These are phyloP conservation scores for Oxyria digyna DNA, from an alignment of 148 eudicot species.

Conservation along the genomic window DNA sequence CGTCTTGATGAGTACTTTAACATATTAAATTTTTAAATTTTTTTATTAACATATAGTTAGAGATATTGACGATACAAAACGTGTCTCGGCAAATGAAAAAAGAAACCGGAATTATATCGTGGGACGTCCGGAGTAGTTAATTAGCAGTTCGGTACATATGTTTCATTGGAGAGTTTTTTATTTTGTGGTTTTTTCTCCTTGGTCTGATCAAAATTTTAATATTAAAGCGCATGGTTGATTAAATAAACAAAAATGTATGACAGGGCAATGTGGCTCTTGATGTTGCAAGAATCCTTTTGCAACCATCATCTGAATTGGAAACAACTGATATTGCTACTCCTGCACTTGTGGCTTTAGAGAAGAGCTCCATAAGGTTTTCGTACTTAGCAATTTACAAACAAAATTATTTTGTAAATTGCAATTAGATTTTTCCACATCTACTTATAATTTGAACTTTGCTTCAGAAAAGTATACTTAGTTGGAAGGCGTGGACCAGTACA, in stretches of 20 bases:
- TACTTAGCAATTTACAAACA: background rate
- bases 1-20: too few relatives aligned
- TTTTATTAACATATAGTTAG: too few relatives aligned
- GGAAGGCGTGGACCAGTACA: constrained; percentile 99
- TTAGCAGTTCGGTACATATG: background rate
- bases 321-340: constrained; percentile 78
- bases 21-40: too few relatives aligned
- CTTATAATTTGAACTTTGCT: constrained; percentile 9
- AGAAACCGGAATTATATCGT: too few relatives aligned
- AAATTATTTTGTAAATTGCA: background rate
- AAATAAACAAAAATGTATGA: background rate
- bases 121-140: background rate
- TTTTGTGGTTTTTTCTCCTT: background rate
- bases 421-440: background rate
- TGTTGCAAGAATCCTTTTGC: constrained; percentile 77
- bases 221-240: background rate
- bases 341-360: constrained; percentile 59
- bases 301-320: constrained; percentile 56
- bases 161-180: background rate
- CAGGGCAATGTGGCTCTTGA: constrained; percentile 99
- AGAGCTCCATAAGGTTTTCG: constrained; percentile 77
- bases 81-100: too few relatives aligned
- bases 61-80: too few relatives aligned
- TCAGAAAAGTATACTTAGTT: constrained; percentile 82
- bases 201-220: background rate